Conservation (phyloP, 805 yeast species). For the Priceomyces fermenticarens region DNA sequence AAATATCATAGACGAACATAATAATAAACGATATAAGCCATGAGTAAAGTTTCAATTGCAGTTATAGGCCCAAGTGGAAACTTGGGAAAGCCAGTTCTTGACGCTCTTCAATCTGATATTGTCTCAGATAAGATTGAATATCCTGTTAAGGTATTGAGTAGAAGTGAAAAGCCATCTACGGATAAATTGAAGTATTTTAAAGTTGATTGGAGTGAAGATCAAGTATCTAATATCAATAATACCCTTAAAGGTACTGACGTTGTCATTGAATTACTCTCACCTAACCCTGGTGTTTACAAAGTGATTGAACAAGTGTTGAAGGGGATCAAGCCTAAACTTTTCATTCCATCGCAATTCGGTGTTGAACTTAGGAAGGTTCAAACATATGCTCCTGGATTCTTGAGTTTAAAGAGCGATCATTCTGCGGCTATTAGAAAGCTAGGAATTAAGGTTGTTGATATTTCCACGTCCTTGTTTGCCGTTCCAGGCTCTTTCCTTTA, state of each 20-base stretch:
- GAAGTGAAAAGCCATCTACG: slow-evolving; percentile 33
- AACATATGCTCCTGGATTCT: slow-evolving; percentile 30
- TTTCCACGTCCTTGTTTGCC: slow-evolving; percentile 39
- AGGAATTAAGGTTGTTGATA: slow-evolving; percentile 48
- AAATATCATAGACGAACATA: no score
- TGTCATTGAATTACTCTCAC: slow-evolving; percentile 42
- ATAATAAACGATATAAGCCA: no score
- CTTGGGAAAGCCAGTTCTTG: slow-evolving; percentile 47
- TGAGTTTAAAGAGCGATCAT: slow-evolving; percentile 32
- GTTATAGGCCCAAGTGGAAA: slow-evolving; percentile 44
- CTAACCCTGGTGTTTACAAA: slow-evolving; percentile 25
- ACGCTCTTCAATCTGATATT: slow-evolving; percentile 40
- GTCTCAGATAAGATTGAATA: slow-evolving; percentile 39
- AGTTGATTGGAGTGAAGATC: slow-evolving; percentile 23
- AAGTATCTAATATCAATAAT: slow-evolving; percentile 24
- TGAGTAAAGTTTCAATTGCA: slow-evolving; percentile 33
- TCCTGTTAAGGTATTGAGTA: slow-evolving; percentile 53
- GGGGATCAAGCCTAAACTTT: slow-evolving; percentile 46
- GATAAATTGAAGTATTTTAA: slow-evolving; percentile 38
- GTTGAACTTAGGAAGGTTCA: slow-evolving; percentile 32
- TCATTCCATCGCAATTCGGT: slow-evolving; percentile 64
- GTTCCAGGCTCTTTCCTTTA: slow-evolving; percentile 31
- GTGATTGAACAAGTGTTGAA: slow-evolving; percentile 37
- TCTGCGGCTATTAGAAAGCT: slow-evolving; percentile 34
- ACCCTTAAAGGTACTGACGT: slow-evolving; percentile 50